These are phyloP conservation scores for Pisolithus tinctorius DNA, from an alignment of 768 basidiomycete species.

Conservation along the genomic window DNA sequence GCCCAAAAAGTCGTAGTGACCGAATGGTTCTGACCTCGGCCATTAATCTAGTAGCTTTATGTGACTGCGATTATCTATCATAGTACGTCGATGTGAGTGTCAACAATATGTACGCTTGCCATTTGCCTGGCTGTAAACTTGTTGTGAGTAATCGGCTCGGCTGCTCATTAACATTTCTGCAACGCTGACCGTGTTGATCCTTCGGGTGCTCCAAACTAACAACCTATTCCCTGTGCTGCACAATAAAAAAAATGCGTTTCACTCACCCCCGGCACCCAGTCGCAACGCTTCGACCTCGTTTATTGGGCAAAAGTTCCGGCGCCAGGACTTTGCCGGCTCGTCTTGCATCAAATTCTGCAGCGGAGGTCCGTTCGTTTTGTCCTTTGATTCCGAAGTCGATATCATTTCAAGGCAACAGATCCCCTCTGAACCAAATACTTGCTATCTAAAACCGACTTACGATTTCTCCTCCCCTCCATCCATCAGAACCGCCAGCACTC, in stretches of 20 bases:
- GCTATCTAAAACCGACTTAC: constrained; percentile 20
- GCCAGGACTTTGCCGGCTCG: constrained; percentile 8
- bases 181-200: too few relatives aligned
- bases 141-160: too few relatives aligned
- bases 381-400: neutral
- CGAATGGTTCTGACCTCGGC: constrained; percentile 2
- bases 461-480: constrained; percentile 15
- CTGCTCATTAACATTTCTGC: too few relatives aligned
- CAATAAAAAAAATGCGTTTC: constrained; percentile 13
- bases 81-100: too few relatives aligned
- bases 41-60: neutral
- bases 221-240: neutral
- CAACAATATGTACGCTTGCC: too few relatives aligned
- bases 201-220: neutral
- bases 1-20: constrained; percentile 18
- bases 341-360: constrained; percentile 13
- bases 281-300: neutral
- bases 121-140: too few relatives aligned
- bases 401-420: neutral
- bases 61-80: neutral
- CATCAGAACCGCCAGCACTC: constrained; percentile 15
- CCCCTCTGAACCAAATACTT: constrained; percentile 19
- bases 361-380: constrained; percentile 12
- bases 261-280: constrained; percentile 4
- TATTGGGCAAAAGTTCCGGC: neutral